Evolutionary conservation across 106 monocot genomes (phyloP), one percentile per base, ranked within the genome.

Genomic region (Posidonia australis): DNA sequence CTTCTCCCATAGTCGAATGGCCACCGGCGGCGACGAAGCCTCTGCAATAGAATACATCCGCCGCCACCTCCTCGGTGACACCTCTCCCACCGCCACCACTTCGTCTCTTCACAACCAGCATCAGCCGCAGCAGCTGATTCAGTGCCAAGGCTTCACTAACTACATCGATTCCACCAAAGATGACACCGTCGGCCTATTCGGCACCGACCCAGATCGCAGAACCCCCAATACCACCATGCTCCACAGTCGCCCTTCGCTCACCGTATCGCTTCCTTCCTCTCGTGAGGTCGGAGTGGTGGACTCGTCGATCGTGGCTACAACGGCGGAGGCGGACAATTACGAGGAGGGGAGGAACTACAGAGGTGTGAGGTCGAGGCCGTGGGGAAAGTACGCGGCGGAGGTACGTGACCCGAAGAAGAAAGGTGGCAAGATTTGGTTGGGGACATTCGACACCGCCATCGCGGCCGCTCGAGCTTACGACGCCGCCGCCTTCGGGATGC

Each of bases 391-490:
- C 28, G 79, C 74, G 5, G 74, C 79, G 5, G 79, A 79, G 74
- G 70, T 79, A 14, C 63, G 79, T 0, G 79, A 79, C 69, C 74
- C 79, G 0, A 66, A 22, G 2, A 25, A 70, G 3, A 58, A 20
- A 11, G 78, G 73, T 1, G 63, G 51, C 6, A 25, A 68, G 0
- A 57, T 78, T 0, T 93, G 93, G 89, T 85, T 93, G 31, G 93
- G 93, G 47, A 93, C 93, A 0, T 93, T 93, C 71, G 89, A 89
- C 81, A 93, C 93, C 10, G 88, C 93, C 11, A 85, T 89, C 75
- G 93, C 83, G 61, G 93, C 88, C 7, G 93, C 93, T 24, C 29
- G 69, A 11, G 79, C 65, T 42, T 79, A 74, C 60, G 79, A 79
- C 65, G 46, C 57, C 1, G 79, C 79, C 0, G 78, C 72, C 12